Conservation (phyloP, 495 filamentous ascomycete species). For the Penicillium psychrofluorescens region DNA sequence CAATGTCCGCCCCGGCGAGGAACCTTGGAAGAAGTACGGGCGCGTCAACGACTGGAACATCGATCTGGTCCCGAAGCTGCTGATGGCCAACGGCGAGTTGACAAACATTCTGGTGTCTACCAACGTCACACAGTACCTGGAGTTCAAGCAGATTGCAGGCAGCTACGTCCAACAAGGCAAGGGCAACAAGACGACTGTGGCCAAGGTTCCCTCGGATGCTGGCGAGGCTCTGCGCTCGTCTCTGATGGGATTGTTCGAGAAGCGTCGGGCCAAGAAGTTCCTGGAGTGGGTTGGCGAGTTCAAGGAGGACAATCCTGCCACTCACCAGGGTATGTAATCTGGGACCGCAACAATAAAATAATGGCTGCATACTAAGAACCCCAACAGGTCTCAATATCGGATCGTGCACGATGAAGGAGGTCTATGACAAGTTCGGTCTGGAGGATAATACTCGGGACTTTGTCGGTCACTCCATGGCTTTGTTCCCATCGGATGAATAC, state of each 20-base stretch:
- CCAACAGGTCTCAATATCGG: constrained; percentile 68
- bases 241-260: constrained; percentile 96
- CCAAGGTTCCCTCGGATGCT: constrained; percentile 94
- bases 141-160: constrained; percentile 97
- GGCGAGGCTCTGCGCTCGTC: constrained; percentile 85
- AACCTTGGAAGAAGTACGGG: constrained; percentile 97
- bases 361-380: too few species aligned
- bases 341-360: background rate
- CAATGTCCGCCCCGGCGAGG: constrained; percentile 70
- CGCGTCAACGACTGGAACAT: constrained; percentile 99
- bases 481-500: constrained; percentile 85
- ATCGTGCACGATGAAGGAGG: constrained; percentile 84
- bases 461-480: constrained; percentile 95
- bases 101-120: constrained; percentile 97
- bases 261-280: constrained; percentile 93
- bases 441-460: constrained; percentile 92
- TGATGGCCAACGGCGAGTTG: constrained; percentile 97
- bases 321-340: constrained; percentile 68
- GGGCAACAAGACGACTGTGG: constrained; percentile 76
- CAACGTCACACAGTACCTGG: constrained; percentile 93
- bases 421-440: constrained; percentile 95
- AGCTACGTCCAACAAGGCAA: constrained; percentile 91
- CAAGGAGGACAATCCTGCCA: constrained; percentile 71
- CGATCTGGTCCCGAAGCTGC: constrained; percentile 92
- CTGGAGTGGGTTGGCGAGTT: constrained; percentile 94